Conservation (phyloP, 441 rosid genomes). For the Syzygium syzygioides region DNA sequence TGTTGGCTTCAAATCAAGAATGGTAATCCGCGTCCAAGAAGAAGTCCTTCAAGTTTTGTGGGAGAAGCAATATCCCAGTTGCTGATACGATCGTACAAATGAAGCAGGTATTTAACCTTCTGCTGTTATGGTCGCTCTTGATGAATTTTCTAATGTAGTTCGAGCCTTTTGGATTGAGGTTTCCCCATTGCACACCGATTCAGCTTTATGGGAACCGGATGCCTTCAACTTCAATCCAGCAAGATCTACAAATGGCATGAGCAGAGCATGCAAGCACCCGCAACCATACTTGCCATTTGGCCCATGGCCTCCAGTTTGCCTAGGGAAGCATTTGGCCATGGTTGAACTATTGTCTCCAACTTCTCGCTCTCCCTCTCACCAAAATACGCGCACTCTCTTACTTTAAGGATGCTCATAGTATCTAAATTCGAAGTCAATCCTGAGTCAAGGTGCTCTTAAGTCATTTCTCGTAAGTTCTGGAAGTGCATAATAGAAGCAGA, state of each 20-base stretch:
- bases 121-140: not conserved
- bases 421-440: not conserved
- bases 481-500: not conserved
- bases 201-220: not conserved
- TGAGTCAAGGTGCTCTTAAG: not conserved
- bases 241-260: not conserved
- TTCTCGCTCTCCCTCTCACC: not conserved
- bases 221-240: not conserved
- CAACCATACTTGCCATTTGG: not conserved
- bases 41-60: constrained; percentile 6
- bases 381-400: not conserved
- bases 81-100: constrained; percentile 8
- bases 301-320: not conserved
- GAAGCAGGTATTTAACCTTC: constrained; percentile 14
- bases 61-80: not conserved
- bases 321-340: not conserved
- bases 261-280: not conserved
- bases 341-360: not conserved
- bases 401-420: not conserved
- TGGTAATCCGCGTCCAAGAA: constrained; percentile 16
- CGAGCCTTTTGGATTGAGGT: constrained; percentile 8
- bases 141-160: not conserved
- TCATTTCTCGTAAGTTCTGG: not conserved
- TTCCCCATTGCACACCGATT: not conserved
- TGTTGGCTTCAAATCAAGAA: constrained; percentile 17